Evolutionary conservation across 805 yeast species (phyloP).

Genomic region (Candida methanosorbosa): DNA sequence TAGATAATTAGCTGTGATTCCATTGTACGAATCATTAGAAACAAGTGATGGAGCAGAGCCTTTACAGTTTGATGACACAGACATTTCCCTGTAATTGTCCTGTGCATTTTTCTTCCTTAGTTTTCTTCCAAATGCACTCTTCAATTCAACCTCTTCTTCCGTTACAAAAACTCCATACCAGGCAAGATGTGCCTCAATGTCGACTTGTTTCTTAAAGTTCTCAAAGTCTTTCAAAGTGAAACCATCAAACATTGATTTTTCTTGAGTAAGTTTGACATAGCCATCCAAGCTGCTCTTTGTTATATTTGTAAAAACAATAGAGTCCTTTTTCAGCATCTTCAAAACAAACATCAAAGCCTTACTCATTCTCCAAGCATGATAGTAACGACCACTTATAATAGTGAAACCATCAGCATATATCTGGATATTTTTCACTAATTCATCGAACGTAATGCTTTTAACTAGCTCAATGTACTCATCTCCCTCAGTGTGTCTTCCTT

Average conservation of each 20-base stretch:
- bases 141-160: too few species aligned
- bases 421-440: constrained; percentile 24
- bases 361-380: constrained; percentile 60
- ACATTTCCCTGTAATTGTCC: too few species aligned
- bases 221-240: constrained; percentile 11
- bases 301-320: constrained; percentile 1
- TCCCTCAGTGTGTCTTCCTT: constrained; percentile 1
- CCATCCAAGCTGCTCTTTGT: constrained; percentile 1
- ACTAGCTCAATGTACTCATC: constrained; percentile 6
- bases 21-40: too few species aligned
- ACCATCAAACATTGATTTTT: constrained; percentile 7
- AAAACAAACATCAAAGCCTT: constrained; percentile 43
- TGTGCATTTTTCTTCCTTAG: too few species aligned
- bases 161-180: too few species aligned
- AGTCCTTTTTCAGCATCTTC: constrained; percentile 20
- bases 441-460: constrained; percentile 18
- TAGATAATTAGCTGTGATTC: too few species aligned
- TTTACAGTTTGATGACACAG: too few species aligned
- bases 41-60: too few species aligned
- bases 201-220: constrained; percentile 1
- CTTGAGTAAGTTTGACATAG: too few species aligned
- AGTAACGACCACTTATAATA: constrained; percentile 46
- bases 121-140: too few species aligned
- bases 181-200: not conserved
- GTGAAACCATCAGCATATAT: constrained; percentile 30